Evolutionary conservation across 2,329 filamentous ascomycete species (phyloP).

Genomic region (Aspergillus pseudoterreus): DNA sequence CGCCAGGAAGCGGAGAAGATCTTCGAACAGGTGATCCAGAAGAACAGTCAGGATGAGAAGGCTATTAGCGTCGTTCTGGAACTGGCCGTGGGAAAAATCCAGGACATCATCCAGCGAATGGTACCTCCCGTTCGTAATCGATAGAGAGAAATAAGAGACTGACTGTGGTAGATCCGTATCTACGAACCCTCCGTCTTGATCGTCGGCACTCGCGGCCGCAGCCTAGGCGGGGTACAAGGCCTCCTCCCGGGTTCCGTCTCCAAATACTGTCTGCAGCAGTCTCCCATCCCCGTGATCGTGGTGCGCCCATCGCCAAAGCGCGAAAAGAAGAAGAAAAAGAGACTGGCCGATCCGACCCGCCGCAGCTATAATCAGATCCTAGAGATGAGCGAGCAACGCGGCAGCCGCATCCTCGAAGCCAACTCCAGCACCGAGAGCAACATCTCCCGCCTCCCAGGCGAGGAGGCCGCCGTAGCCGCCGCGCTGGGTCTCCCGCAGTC

Average conservation of each 20-base stretch:
- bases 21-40: conserved; percentile 71
- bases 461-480: conserved; percentile 49
- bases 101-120: conserved; percentile 86
- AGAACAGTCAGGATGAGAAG: conserved; percentile 72
- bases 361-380: conserved; percentile 77
- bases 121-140: conserved; percentile 44
- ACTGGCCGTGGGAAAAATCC: conserved; percentile 83
- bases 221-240: conserved; percentile 79
- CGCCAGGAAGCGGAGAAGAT: conserved; percentile 70
- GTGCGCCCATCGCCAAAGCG: conserved; percentile 84
- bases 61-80: conserved; percentile 83
- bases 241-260: conserved; percentile 85
- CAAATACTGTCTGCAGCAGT: conserved; percentile 92
- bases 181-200: conserved; percentile 90
- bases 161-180: conserved; percentile 66
- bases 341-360: conserved; percentile 69
- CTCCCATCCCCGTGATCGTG: conserved; percentile 87
- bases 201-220: conserved; percentile 82
- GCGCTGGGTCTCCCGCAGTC: conserved; percentile 44
- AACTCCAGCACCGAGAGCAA: conserved; percentile 46
- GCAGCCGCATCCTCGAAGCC: conserved; percentile 52
- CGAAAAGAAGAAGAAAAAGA: conserved; percentile 84
- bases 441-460: conserved; percentile 42
- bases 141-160: conserved; percentile 10
- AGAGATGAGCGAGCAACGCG: conserved; percentile 55